phyloP scores from a whole-genome alignment of 225 moss, liverwort and hornwort genomes.

The Neckera pumila region DNA sequence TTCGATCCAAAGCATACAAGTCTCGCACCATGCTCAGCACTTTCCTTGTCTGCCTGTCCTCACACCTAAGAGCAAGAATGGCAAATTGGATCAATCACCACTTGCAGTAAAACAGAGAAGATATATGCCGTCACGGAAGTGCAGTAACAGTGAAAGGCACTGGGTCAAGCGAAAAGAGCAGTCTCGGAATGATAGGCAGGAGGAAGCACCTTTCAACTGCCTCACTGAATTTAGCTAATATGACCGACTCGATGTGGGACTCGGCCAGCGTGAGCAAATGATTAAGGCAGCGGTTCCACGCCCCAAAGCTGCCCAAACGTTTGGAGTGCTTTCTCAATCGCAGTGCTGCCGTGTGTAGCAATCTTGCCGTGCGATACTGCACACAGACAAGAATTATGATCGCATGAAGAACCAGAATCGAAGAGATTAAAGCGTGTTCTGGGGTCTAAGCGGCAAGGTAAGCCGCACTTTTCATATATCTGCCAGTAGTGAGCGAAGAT shows the following conservation, averaged over 20 bases:
- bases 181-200: neutral
- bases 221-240: slow-evolving; percentile 63
- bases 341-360: slow-evolving; percentile 70
- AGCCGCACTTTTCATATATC: neutral
- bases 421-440: neutral
- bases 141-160: neutral
- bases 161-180: neutral
- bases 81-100: neutral
- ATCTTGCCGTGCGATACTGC: slow-evolving; percentile 79
- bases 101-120: neutral
- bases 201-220: slow-evolving; percentile 41
- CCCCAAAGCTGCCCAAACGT: slow-evolving; percentile 68
- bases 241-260: slow-evolving; percentile 80
- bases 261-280: slow-evolving; percentile 73
- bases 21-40: slow-evolving; percentile 59
- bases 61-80: slow-evolving; percentile 29
- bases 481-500: neutral
- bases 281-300: slow-evolving; percentile 82
- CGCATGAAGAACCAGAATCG: neutral
- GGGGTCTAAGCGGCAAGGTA: slow-evolving; percentile 18
- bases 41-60: slow-evolving; percentile 48
- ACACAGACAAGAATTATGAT: neutral
- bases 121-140: neutral
- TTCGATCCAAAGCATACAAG: slow-evolving; percentile 73
- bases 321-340: slow-evolving; percentile 74